Conservation (phyloP, 2,329 filamentous ascomycete genomes). For the Sarocladium strictum region DNA sequence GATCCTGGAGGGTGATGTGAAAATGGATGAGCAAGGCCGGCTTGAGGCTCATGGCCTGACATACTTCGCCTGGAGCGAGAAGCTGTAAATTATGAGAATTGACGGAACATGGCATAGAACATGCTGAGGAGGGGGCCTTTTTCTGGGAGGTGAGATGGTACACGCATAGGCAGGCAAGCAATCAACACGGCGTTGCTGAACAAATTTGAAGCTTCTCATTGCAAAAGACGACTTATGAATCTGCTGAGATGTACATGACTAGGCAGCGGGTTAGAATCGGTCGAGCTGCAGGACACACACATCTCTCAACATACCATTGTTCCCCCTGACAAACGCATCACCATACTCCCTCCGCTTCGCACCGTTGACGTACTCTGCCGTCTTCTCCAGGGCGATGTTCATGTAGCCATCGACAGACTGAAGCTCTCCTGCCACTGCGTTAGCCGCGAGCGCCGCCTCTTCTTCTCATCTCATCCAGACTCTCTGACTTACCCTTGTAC, state of each 20-base stretch:
- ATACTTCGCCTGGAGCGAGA: constrained; percentile 56
- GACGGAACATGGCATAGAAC: background rate
- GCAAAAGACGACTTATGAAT: constrained; percentile 33
- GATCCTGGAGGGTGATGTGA: constrained; percentile 44
- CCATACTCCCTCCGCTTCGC: constrained; percentile 78
- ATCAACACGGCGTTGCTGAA: background rate
- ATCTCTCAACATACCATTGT: constrained; percentile 64
- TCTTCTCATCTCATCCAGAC: background rate
- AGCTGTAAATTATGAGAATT: constrained; percentile 28
- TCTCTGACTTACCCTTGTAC: constrained; percentile 68
- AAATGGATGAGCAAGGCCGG: constrained; percentile 55
- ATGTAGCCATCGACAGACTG: constrained; percentile 99
- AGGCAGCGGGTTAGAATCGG: background rate
- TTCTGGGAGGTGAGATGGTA: background rate
- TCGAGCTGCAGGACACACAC: background rate
- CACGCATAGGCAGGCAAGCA: background rate
- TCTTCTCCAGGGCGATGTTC: constrained; percentile 98
- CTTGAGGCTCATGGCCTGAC: constrained; percentile 60
- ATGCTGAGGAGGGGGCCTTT: background rate
- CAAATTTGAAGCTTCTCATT: no score
- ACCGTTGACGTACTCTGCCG: constrained; percentile 84
- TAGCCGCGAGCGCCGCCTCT: background rate
- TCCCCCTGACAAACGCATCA: constrained; percentile 91
- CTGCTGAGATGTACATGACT: constrained; percentile 69
- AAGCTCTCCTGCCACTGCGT: constrained; percentile 66